These are phyloP conservation scores for Apiotrichum akiyoshidainum DNA, from an alignment of 1,284 basidiomycete genomes.

Conservation along the genomic window DNA sequence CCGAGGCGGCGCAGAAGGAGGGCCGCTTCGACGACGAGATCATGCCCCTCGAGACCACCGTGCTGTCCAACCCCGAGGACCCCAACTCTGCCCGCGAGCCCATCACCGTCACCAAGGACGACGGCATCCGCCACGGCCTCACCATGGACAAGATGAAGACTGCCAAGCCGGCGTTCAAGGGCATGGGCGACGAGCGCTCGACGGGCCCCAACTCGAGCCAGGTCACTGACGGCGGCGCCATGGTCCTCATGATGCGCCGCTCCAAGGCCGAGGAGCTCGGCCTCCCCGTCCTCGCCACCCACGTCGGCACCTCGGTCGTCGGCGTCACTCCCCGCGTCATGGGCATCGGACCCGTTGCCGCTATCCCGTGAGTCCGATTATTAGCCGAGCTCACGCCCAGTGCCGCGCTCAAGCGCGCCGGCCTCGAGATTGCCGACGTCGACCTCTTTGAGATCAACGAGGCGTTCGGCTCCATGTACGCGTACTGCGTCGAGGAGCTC, in stretches of 20 bases:
- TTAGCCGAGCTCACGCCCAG: background rate
- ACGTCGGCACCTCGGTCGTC: conserved; percentile 69
- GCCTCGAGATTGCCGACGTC: conserved; percentile 66
- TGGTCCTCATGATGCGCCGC: conserved; percentile 80
- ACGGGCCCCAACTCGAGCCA: conserved; percentile 74
- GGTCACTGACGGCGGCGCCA: conserved; percentile 83
- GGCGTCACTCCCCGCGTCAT: conserved; percentile 74
- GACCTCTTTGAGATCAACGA: conserved; percentile 87
- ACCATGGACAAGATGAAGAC: conserved; percentile 67
- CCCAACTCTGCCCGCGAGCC: conserved; percentile 43
- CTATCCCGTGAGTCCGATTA: conserved; percentile 58
- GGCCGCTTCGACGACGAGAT: conserved; percentile 76
- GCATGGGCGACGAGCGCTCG: conserved; percentile 76
- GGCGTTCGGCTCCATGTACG: conserved; percentile 80
- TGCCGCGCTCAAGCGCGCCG: conserved; percentile 60
- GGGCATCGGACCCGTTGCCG: conserved; percentile 73
- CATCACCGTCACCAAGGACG: conserved; percentile 67
- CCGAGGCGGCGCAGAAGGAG: conserved; percentile 59
- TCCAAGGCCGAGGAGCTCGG: conserved; percentile 76
- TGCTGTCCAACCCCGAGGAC: conserved; percentile 27
- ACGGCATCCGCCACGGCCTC: conserved; percentile 75
- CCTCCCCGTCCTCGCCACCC: conserved; percentile 69
- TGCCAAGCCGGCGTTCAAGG: conserved; percentile 77
- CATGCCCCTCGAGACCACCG: conserved; percentile 66
- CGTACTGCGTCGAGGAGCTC: conserved; percentile 70